Evolutionary conservation across 768 basidiomycete species (phyloP).

Genomic region (Mycena alexandri): DNA sequence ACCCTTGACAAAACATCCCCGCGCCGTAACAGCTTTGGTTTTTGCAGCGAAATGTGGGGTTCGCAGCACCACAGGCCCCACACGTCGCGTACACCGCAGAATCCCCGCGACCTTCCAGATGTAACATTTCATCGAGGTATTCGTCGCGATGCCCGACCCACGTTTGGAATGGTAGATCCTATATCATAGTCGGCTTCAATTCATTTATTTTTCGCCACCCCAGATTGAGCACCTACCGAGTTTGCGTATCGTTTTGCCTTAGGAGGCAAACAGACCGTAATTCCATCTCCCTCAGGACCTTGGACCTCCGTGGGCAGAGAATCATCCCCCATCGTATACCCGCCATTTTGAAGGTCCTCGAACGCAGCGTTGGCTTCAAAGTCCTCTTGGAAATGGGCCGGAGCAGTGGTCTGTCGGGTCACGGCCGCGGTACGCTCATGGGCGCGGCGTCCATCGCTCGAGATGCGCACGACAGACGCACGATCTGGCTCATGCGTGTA

Average conservation of each 20-base stretch:
- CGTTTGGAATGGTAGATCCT: not conserved
- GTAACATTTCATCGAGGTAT: slow-evolving; percentile 9
- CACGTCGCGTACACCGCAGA: not conserved
- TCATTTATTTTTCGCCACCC: too few species aligned
- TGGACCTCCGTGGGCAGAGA: not conserved
- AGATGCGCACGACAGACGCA: not conserved
- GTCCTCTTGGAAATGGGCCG: slow-evolving; percentile 2
- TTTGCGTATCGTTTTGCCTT: not conserved
- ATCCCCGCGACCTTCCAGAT: not conserved
- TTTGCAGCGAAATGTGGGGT: not conserved
- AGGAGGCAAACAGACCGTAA: too few species aligned
- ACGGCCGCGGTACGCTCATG: not conserved
- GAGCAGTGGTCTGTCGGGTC: too few species aligned
- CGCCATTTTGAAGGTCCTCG: slow-evolving; percentile 15
- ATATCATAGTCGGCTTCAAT: too few species aligned
- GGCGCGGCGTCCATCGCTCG: not conserved
- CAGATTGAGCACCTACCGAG: not conserved
- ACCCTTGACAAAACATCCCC: not conserved
- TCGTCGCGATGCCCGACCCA: not conserved
- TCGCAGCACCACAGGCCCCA: not conserved
- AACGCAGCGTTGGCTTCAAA: not conserved
- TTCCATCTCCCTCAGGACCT: not conserved
- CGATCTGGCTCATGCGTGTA: not conserved
- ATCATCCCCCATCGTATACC: slow-evolving; percentile 1
- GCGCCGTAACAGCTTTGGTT: not conserved